Evolutionary conservation across 305 asterid genomes (phyloP), one percentile per base, ranked within the genome.

Genomic region (Caryopteris hybrid): DNA sequence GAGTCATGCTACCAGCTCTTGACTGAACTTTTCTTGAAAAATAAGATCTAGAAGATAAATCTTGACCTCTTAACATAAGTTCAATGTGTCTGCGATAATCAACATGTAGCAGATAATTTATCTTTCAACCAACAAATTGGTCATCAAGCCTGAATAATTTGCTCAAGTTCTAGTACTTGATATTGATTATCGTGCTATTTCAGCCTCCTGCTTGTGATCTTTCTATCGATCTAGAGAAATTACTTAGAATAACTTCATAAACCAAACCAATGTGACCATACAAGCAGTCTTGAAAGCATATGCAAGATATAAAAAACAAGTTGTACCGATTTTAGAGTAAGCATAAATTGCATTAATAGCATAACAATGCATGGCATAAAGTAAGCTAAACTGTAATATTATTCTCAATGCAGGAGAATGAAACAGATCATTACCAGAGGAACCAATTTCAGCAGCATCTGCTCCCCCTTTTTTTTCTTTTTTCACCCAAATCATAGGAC

Each of bases 401-500:
- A 60, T 52, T 54, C 66, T 54, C 51, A 69, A 18, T 34, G 31
- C 56, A 58, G 17, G 12, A 9, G 6, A 38, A 43, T 21, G 27
- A 60, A 48, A 53, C n/a, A 14, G 48, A 70, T 46, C 27, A 47
- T 73, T 74, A 82, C 90, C 85, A 46, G 55, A 64, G 63, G 41
- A 58, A 53, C 69, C 50, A 79, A 45, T 54, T 73, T 72, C 64
- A 76, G 75, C 74, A 73, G 66, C 72, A 73, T 53, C 77, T 46
- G 66, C 72, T 53, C 73, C 74, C 2, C 63, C 20, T 47, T 11
- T 73, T 57, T 77, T 82, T 74, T 73, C 86, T 66, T 78, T 88
- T 70, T 74, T 81, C 76, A 84, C 85, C 95, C 92, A 88, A 43
- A 43, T 76, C 84, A 23, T 66, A 46, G 63, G 76, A 46, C 46